Conservation (phyloP, 495 filamentous ascomycete genomes). For the Parathielavia appendiculata region DNA sequence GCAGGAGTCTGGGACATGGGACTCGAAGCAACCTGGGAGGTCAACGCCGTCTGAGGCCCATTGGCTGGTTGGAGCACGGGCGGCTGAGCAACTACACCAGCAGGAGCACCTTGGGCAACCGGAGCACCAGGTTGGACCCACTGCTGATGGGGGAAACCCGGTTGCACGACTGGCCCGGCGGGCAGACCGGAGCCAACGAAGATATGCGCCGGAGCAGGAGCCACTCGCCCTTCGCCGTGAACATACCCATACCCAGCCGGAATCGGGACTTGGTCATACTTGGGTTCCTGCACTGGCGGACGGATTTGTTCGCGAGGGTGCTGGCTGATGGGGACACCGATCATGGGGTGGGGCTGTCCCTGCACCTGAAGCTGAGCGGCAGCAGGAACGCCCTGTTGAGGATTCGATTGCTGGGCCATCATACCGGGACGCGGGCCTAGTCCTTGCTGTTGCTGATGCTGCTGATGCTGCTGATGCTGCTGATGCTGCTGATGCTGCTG, state of each 20-base stretch:
- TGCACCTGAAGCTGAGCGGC: background rate
- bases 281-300: slow-evolving; percentile 27
- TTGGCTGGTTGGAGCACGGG: background rate
- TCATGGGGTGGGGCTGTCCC: background rate
- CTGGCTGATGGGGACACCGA: background rate
- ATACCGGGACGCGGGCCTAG: slow-evolving; percentile 7
- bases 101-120: slow-evolving; percentile 1
- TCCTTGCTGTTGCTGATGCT: slow-evolving; percentile 14
- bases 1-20: slow-evolving; percentile 3
- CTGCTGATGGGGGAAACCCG: slow-evolving; percentile 18
- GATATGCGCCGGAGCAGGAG: slow-evolving; percentile 35
- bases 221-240: slow-evolving; percentile 39
- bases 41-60: background rate
- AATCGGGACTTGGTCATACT: slow-evolving; percentile 46
- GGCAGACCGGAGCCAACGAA: slow-evolving; percentile 26
- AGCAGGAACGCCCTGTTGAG: slow-evolving; percentile 5
- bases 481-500: background rate
- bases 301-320: slow-evolving; percentile 10
- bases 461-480: slow-evolving; percentile 12
- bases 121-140: slow-evolving; percentile 13
- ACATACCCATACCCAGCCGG: slow-evolving; percentile 43
- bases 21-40: background rate
- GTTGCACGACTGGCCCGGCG: background rate
- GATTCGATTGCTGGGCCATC: background rate
- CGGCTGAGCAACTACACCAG: slow-evolving; percentile 12